Evolutionary conservation across 441 rosid species (phyloP), one percentile per base, ranked within the genome.

Genomic region (Omphalea diandra): DNA sequence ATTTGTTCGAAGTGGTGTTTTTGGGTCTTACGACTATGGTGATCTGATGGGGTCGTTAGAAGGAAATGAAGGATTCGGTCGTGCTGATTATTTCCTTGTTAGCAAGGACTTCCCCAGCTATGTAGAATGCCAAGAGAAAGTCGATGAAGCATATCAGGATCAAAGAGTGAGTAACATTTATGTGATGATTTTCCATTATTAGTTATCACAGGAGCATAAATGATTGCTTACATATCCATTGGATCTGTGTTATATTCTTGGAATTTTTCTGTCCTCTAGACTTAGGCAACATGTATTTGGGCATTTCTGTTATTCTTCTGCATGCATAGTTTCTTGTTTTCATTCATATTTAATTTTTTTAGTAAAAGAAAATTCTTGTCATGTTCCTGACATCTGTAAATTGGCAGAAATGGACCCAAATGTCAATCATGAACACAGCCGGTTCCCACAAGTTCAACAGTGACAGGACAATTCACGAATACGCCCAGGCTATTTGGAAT

Each of bases 101-200:
- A 97, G 96, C 78, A 88, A 88, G 79, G 99, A 95, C 84, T 95
- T 95, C 75, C 92, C 98, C 43, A 86, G 96, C 79, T 95, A 93
- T 82, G 49, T 92, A 50, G 86, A 92, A 76, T 92, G 97, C 83
- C 99, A 92, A 77, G 95, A 89, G 74, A 72, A 84, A 76, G 99
- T 95, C 0, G 98, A 92, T 8, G 67, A 86, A 79, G 96, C 99
- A 54, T 95, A 92, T 63, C 73, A 68, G 33, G 90, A 92, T 77
- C 88, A 88, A 74, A 85, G 82, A 81, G 99, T 89, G 67, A 81
- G 81, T 77, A 57, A 31, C 33, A 7, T 8, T 27, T 8, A 57
- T 27, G 4, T 29, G 18, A 35, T 15, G 26, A 52, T n/a, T n/a
- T 26, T 18, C 22, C 56, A 22, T 12, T 32, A 22, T 40, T 11